Base-by-base conservation (phyloP, 352 stramenopile genomes). In the Phytophthora ohioensis region DNA sequence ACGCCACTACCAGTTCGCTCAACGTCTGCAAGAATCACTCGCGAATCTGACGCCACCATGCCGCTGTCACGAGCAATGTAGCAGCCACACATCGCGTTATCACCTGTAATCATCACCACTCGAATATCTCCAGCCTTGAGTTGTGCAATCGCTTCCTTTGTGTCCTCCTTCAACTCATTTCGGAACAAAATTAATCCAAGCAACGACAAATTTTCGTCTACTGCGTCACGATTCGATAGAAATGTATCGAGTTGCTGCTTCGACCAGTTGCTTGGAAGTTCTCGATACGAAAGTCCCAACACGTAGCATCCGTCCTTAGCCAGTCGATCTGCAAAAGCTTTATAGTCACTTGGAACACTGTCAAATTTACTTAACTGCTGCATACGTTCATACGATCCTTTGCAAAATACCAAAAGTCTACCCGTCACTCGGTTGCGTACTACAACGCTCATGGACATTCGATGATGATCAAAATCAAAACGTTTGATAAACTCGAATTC, bases 381-480 rank as follows among this genome's bases (percentile, higher is more conserved):
- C 67, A 97, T 91, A 17, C 75, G 76, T 69, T 97, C 89, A 48
- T 87, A 81, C 46, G 84, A 91, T 4, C 88, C 90, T 55, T 97
- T 96, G 32, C 83, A 88, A 70, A 91, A 96, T 0, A 90, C 85
- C 38, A 84, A 81, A 8, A 78, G 41, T 7, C 54, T 64, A 21
- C 79, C 76, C 1, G 73, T 87, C 10, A 58, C 38, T 2, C 62
- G 57, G 51, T 85, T 41, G 2, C 80, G 69, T 27, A 96, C 79
- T 30, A 97, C 71, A 12, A 97, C 90, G 63, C 84, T 95, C 74
- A 95, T 92, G 45, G 82, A 92, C 85, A 93, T 94, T 17, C 79
- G 80, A 47, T 87, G 72, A 70, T 93, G 83, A 62, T 97, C 90
- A 67, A 97, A 97, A 46, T 95, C 88, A 64, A 92, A 96, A 38